These are phyloP conservation scores for Lecanicillium sp. DNA, from an alignment of 2,329 filamentous ascomycete species.

Conservation along the genomic window DNA sequence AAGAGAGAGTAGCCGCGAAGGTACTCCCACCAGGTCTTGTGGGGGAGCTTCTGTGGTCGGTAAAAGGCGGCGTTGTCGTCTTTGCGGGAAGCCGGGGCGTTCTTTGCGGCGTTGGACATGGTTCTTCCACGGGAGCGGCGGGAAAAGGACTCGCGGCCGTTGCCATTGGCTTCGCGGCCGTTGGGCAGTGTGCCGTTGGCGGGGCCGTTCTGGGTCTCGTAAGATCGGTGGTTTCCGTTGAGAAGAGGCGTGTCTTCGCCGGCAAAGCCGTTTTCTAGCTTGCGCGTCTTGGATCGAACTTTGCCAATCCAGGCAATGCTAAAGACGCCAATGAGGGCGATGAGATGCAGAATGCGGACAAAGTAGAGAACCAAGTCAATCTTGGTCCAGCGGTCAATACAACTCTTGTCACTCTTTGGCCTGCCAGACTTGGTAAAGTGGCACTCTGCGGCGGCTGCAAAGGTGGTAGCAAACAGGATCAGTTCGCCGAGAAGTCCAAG, in stretches of 20 bases:
- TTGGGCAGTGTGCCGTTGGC: constrained; percentile 17
- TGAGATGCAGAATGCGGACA: constrained; percentile 61
- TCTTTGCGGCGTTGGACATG: constrained; percentile 34
- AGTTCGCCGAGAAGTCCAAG: constrained; percentile 67
- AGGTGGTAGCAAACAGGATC: constrained; percentile 62
- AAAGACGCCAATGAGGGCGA: constrained; percentile 49
- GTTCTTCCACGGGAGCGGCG: constrained; percentile 31
- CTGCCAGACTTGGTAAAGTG: constrained; percentile 48
- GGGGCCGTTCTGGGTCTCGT: constrained; percentile 28
- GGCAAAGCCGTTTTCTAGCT: constrained; percentile 33
- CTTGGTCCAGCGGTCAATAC: constrained; percentile 35
- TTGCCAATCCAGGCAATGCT: constrained; percentile 37
- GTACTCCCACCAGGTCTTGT: constrained; percentile 95
- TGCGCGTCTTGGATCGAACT: constrained; percentile 31
- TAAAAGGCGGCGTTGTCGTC: constrained; percentile 77
- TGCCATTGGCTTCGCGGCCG: not conserved
- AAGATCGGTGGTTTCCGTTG: constrained; percentile 32
- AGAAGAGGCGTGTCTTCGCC: constrained; percentile 62
- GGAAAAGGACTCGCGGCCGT: constrained; percentile 19
- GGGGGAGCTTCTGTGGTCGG: constrained; percentile 76
- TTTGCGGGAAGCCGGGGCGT: constrained; percentile 28
- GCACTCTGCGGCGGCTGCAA: constrained; percentile 60
- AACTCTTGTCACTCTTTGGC: constrained; percentile 21
- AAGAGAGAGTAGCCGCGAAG: constrained; percentile 86
- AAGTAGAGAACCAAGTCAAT: constrained; percentile 62